Conservation (phyloP, 495 filamentous ascomycete species). For the Cudoniella acicularis region DNA sequence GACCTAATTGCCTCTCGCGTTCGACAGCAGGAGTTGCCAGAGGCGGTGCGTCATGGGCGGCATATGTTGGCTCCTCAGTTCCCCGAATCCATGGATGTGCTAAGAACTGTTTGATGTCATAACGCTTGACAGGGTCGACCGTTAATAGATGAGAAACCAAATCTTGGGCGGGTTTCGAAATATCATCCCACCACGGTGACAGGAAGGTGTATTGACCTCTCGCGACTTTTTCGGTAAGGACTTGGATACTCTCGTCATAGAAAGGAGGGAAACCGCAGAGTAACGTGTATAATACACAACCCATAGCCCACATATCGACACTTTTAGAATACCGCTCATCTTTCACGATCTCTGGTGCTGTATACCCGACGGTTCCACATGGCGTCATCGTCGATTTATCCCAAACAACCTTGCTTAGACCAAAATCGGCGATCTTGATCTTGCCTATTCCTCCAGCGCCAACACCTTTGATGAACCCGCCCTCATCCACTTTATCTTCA, state of each 20-base stretch:
- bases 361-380: slow-evolving; percentile 96
- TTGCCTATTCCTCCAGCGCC: slow-evolving; percentile 90
- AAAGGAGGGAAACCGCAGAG: slow-evolving; percentile 98
- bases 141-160: slow-evolving; percentile 89
- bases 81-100: slow-evolving; percentile 86
- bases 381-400: slow-evolving; percentile 99
- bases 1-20: slow-evolving; percentile 46
- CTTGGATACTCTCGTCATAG: slow-evolving; percentile 97
- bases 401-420: slow-evolving; percentile 96
- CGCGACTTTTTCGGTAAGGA: slow-evolving; percentile 96
- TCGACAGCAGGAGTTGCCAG: slow-evolving; percentile 61
- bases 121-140: slow-evolving; percentile 88
- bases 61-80: slow-evolving; percentile 67
- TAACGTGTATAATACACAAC: slow-evolving; percentile 94
- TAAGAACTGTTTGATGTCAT: slow-evolving; percentile 84
- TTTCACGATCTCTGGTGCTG: slow-evolving; percentile 98
- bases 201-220: slow-evolving; percentile 96
- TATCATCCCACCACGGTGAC: slow-evolving; percentile 99
- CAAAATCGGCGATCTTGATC: slow-evolving; percentile 98
- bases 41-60: slow-evolving; percentile 74
- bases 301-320: slow-evolving; percentile 98
- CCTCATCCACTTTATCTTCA: slow-evolving; percentile 96
- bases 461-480: slow-evolving; percentile 79
- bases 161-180: slow-evolving; percentile 92
- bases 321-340: slow-evolving; percentile 98